phyloP scores from a whole-genome alignment of 2,329 filamentous ascomycete genomes.

The Pseudocercospora cruenta region DNA sequence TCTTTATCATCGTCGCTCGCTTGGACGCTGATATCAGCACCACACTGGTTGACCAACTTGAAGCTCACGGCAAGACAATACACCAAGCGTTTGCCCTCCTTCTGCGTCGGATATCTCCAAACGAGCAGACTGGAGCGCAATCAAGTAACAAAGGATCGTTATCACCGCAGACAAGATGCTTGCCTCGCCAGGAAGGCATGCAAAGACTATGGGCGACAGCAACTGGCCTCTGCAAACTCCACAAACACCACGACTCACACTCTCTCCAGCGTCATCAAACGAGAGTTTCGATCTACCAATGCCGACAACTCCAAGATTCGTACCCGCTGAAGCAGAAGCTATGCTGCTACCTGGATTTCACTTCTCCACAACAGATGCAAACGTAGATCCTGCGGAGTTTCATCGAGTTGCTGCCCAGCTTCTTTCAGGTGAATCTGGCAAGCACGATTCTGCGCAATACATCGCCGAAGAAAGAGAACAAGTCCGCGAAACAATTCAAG shows the following conservation, averaged over 20 bases:
- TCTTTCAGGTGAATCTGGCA: slow-evolving; percentile 21
- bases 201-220: slow-evolving; percentile 22
- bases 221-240: slow-evolving; percentile 18
- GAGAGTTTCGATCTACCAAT: slow-evolving; percentile 16
- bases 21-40: neutral
- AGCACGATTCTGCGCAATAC: slow-evolving; percentile 12
- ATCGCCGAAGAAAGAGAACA: slow-evolving; percentile 12
- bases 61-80: neutral
- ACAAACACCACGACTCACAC: slow-evolving; percentile 16
- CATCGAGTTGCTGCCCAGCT: slow-evolving; percentile 30
- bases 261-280: slow-evolving; percentile 22
- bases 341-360: slow-evolving; percentile 28
- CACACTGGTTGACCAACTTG: neutral
- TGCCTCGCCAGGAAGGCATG: slow-evolving; percentile 21
- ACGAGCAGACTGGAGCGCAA: neutral
- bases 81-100: too few species aligned
- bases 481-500: neutral
- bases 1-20: slow-evolving; percentile 9
- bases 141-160: neutral
- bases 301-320: slow-evolving; percentile 13
- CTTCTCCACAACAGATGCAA: slow-evolving; percentile 28
- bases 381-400: slow-evolving; percentile 28
- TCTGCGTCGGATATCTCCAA: too few species aligned
- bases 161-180: slow-evolving; percentile 16
- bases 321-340: slow-evolving; percentile 3